phyloP scores from a whole-genome alignment of 2,329 filamentous ascomycete species.

The Fusarium camptoceras region DNA sequence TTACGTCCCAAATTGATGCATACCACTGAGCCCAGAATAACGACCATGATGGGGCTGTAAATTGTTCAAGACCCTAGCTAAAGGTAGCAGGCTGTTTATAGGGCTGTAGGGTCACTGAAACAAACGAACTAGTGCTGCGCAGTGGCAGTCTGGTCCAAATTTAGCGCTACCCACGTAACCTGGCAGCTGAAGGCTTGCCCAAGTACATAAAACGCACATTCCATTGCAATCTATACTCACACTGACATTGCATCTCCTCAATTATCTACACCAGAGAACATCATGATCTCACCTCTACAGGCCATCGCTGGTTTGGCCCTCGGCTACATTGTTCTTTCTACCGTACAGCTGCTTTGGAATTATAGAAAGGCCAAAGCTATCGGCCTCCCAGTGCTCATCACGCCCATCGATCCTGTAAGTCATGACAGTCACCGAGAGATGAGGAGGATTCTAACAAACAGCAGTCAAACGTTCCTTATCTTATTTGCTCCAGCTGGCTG shows the following conservation, averaged over 20 bases:
- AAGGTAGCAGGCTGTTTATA: neutral
- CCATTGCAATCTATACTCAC: neutral
- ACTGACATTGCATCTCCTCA: neutral
- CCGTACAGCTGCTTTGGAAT: slow-evolving; percentile 21
- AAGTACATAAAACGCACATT: slow-evolving; percentile 21
- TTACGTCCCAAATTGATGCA: no score
- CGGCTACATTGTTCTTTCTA: slow-evolving; percentile 12
- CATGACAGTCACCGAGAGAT: neutral
- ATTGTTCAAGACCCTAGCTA: neutral
- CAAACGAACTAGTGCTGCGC: neutral
- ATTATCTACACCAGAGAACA: neutral
- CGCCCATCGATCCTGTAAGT: slow-evolving; percentile 32
- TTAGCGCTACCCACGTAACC: slow-evolving; percentile 1
- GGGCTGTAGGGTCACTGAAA: neutral
- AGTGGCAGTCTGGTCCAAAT: neutral
- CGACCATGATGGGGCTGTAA: no score
- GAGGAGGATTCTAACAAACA: neutral
- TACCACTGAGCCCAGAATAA: neutral
- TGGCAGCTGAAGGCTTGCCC: no score
- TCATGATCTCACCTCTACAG: slow-evolving; percentile 18
- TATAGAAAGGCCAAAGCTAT: slow-evolving; percentile 32
- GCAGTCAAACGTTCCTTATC: slow-evolving; percentile 26
- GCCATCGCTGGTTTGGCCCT: slow-evolving; percentile 2
- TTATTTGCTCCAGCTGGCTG: slow-evolving; percentile 25
- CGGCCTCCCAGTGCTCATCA: slow-evolving; percentile 31